These are phyloP conservation scores for Cadophora malorum DNA, from an alignment of 2,329 filamentous ascomycete species.

Conservation along the genomic window DNA sequence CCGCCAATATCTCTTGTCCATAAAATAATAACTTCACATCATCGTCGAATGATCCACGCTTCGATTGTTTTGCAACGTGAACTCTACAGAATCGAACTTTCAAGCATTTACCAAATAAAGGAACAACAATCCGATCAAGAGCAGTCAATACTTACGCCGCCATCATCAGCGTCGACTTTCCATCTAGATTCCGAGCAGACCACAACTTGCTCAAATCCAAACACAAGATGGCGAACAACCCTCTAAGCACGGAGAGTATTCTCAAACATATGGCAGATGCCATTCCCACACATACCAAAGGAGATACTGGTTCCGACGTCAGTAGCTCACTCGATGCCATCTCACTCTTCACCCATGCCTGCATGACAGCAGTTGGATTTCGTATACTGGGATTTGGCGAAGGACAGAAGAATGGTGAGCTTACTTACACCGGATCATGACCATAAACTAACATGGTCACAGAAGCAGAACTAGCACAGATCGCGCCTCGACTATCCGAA, in stretches of 20 bases:
- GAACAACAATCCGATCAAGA: not conserved
- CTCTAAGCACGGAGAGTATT: constrained; percentile 54
- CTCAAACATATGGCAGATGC: constrained; percentile 65
- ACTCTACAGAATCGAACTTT: not conserved
- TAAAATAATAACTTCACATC: not conserved
- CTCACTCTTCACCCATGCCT: constrained; percentile 83
- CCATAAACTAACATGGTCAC: constrained; percentile 26
- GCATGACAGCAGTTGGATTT: constrained; percentile 81
- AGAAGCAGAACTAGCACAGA: constrained; percentile 63
- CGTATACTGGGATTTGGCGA: constrained; percentile 83
- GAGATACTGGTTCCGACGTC: constrained; percentile 65
- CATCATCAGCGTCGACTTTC: not conserved
- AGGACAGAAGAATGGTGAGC: constrained; percentile 73
- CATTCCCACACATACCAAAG: constrained; percentile 59
- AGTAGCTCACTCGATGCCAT: constrained; percentile 81
- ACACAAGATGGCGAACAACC: constrained; percentile 43
- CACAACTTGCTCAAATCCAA: not conserved
- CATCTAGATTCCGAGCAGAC: not conserved
- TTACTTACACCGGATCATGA: not conserved
- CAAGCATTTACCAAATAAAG: not conserved
- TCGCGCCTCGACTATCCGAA: constrained; percentile 69
- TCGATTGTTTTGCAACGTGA: not conserved
- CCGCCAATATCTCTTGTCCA: constrained; percentile 8
- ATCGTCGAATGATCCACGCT: not conserved
- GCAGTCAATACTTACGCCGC: not conserved